These are phyloP conservation scores for Tolypocladium guangdongense DNA, from an alignment of 2,329 filamentous ascomycete species.

Conservation along the genomic window DNA sequence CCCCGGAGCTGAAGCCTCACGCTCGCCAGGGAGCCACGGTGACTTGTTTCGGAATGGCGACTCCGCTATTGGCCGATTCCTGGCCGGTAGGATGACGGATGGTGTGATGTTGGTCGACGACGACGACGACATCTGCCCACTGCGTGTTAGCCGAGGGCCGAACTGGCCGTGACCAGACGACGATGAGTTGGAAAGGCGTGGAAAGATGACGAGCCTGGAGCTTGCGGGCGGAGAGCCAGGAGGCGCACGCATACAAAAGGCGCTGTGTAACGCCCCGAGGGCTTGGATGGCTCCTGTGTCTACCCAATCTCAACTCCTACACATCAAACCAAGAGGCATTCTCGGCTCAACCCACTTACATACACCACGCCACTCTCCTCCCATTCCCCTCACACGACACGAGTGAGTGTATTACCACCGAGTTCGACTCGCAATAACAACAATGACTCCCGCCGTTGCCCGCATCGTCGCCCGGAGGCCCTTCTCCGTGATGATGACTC, in stretches of 20 bases:
- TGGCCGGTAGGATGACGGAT: background rate
- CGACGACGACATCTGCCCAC: background rate
- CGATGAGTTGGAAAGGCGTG: background rate
- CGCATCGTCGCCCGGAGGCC: conserved; percentile 19
- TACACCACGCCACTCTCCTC: background rate
- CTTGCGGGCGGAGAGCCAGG: background rate
- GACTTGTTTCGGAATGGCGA: background rate
- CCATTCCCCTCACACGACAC: background rate
- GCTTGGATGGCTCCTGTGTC: background rate
- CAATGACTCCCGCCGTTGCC: conserved; percentile 17
- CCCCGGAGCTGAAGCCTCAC: background rate
- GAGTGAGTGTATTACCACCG: background rate
- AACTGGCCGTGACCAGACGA: background rate
- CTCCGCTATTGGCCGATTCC: background rate
- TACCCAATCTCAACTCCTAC: background rate
- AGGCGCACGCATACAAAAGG: background rate
- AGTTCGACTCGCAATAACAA: conserved; percentile 1
- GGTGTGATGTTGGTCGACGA: background rate
- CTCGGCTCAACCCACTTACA: background rate
- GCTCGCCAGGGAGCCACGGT: background rate
- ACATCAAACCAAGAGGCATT: background rate
- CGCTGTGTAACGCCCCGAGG: background rate
- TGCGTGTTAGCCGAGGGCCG: background rate
- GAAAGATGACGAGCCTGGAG: background rate
- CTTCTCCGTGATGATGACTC: conserved; percentile 21